Base-by-base conservation (phyloP, 441 rosid genomes). In the Erodium texanum region DNA sequence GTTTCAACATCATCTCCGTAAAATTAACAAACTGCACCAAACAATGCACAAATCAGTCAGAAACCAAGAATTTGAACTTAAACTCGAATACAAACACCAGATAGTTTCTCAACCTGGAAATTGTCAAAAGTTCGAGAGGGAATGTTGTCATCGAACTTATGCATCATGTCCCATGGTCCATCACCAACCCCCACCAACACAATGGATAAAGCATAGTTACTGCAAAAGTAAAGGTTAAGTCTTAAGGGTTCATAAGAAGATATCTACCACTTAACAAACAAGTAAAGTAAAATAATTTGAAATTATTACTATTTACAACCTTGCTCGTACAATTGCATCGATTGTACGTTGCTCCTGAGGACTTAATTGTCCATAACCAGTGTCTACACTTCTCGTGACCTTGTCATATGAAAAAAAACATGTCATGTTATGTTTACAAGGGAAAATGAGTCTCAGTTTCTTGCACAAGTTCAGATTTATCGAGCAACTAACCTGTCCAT, bases 121-220 rank as follows among this genome's bases (percentile, higher is more conserved):
- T 78, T 78, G 56, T 78, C 81, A 19, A 77, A 77, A 68, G 71
- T 73, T 20, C 81, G 75, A 63, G 61, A 43, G 36, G 78, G 75
- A 65, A 77, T 74, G 71, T 77, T 71, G 41, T 77, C 73, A 0
- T 77, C 81, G 23, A 70, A 74, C 64, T 74, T 71, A 11, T 64
- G 72, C 81, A 77, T 74, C 73, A 68, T 71, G 65, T 73, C 80
- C 80, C 77, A 77, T 0, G 80, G 80, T 32, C 80, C 80, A 2
- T 77, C 77, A 32, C 77, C 81, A 1, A 78, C 81, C 64, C 81
- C 78, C 5, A 78, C 81, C 62, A 78, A 19, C 5, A 78, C 72
- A 0, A 78, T 69, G 61, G 81, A 78, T 59, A 78, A 66, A 5
- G 81, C 74, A 58, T 71, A 70, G 19, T 75, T 54, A 32, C 76